Evolutionary conservation across 2,329 filamentous ascomycete species (phyloP).

Genomic region (Colletotrichum cuscutae): DNA sequence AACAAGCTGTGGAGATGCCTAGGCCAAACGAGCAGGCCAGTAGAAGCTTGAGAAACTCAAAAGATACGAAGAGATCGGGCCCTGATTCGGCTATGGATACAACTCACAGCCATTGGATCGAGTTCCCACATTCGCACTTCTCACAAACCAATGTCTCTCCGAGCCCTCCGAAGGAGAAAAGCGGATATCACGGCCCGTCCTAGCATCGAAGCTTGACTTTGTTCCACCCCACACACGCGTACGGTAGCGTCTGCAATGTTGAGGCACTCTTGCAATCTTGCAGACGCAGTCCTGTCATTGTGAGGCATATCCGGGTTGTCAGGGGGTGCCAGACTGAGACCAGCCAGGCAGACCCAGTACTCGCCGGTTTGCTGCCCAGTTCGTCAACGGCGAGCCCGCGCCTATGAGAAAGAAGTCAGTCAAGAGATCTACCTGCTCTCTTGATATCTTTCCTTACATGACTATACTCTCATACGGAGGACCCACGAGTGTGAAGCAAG

Average conservation of each 20-base stretch:
- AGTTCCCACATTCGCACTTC: neutral
- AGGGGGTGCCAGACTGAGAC: neutral
- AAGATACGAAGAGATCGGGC: neutral
- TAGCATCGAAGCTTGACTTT: conserved; percentile 30
- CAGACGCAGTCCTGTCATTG: neutral
- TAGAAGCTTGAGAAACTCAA: neutral
- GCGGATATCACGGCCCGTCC: conserved; percentile 26
- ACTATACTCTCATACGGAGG: no score
- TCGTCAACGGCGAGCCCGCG: neutral
- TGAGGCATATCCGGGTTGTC: neutral
- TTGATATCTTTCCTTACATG: neutral
- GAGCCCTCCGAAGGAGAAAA: conserved; percentile 21
- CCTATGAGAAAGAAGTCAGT: neutral
- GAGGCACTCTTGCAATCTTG: neutral
- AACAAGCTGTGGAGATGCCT: conserved; percentile 5
- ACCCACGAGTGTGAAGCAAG: no score
- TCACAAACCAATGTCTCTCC: neutral
- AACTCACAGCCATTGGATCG: neutral
- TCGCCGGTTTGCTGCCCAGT: neutral
- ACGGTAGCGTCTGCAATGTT: neutral
- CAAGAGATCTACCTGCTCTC: no score
- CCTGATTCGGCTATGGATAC: neutral
- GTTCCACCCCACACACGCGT: conserved; percentile 9
- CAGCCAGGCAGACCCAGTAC: neutral
- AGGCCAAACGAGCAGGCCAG: neutral